A percentile compares a stretch with the other conserved stretches of the same genome.
Conservation (phyloP, 768 basidiomycete species). For the Termitomyces sp. region DNA sequence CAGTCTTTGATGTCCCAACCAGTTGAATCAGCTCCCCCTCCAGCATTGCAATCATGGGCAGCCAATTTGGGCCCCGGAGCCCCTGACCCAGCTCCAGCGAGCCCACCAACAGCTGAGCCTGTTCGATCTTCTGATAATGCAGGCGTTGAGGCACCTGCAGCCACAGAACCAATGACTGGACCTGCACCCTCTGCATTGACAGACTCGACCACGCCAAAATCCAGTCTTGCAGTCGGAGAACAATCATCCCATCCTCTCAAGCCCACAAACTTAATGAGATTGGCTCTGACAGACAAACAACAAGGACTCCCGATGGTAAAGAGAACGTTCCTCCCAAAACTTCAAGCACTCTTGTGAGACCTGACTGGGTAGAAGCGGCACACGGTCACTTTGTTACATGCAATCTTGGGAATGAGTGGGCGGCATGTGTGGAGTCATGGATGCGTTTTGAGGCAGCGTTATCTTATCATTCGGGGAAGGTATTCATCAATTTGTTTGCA, state of each 20-base stretch:
- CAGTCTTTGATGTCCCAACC: too few species aligned
- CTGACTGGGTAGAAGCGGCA: not conserved
- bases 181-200: not conserved
- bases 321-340: not conserved
- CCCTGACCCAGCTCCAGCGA: not conserved
- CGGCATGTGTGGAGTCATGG: constrained; percentile 8
- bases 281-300: not conserved
- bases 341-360: not conserved
- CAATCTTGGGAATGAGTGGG: constrained; percentile 11
- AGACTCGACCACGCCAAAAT: not conserved
- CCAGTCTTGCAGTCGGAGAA: not conserved
- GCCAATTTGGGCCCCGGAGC: too few species aligned
- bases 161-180: too few species aligned
- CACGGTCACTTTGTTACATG: constrained; percentile 1
- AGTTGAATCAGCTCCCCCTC: not conserved
- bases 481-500: not conserved
- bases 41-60: too few species aligned
- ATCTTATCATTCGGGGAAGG: not conserved
- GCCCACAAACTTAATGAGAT: not conserved
- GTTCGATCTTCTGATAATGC: too few species aligned
- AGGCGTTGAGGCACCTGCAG: too few species aligned
- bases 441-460: not conserved
- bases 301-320: not conserved
- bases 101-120: too few species aligned
- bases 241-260: not conserved